Evolutionary conservation across 495 filamentous ascomycete genomes (phyloP), one percentile per base, ranked within the genome.

Genomic region (Cairneyella variabilis): DNA sequence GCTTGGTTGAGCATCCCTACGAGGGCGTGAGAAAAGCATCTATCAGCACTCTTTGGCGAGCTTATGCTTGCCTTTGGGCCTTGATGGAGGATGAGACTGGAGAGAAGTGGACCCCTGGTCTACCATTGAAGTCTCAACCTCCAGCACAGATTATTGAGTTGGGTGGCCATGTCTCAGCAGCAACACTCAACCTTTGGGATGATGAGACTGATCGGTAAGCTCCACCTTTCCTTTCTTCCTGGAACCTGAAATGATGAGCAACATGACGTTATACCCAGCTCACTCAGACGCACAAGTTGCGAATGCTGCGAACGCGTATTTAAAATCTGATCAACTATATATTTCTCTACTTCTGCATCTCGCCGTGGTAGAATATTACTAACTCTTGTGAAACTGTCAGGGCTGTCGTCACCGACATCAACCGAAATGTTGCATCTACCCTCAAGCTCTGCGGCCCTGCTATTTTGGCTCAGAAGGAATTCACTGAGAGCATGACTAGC

Each of bases 261-360:
- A 71, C 70, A 70, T 73, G 83, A 89, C 89, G 89, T 93, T 90
- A 86, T 64, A 91, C 92, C 91, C 91, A 97, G 90, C 91, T 97
- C 92, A 96, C 92, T 96, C 86, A 86, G 85, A 97, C 81, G 82
- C 88, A 74, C 77, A 78, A 73, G 64, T 72, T 82, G 87, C 79
- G 81, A 73, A 80, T 96, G 91, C 85, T 90, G 90, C 78, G 82
- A 93, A 95, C 74, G 74, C 90, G 88, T 89, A 75, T 80, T 75
- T 79, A 70, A 69, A 76, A 73, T 71, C 58, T 64, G 61, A 62
- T 56, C 38, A 45, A 44, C 42, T 48, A 20, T 57, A 46, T 37
- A 54, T 36, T 21, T 28, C n/a, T 40, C 12, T 12, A 46, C 18
- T 47, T 14, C 25, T 30, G 23, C 43, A 45, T 21, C 11, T 26